A percentile compares a stretch with the other conserved stretches of the same genome.
These are phyloP conservation scores for Eutypella sp. DNA, from an alignment of 2,329 filamentous ascomycete genomes.

Conservation along the genomic window DNA sequence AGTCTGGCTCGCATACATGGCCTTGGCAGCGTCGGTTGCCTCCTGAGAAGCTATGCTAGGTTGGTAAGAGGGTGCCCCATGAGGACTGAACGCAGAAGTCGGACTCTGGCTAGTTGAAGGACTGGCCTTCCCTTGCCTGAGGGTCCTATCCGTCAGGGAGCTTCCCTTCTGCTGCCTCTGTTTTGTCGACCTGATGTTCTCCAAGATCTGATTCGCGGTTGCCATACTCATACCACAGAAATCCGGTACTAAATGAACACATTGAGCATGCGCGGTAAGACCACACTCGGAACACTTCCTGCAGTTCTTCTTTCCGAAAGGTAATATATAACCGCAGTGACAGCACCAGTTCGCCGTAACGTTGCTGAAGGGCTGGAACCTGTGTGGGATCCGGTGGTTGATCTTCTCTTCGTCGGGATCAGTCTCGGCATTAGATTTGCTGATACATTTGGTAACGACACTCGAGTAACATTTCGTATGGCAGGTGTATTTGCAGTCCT, in stretches of 20 bases:
- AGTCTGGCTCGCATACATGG: constrained; percentile 52
- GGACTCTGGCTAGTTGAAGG: constrained; percentile 32
- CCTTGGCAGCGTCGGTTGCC: constrained; percentile 59
- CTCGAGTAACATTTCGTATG: constrained; percentile 96
- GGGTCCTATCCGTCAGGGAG: constrained; percentile 60
- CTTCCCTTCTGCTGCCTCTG: constrained; percentile 57
- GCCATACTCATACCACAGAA: constrained; percentile 99
- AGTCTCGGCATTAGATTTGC: constrained; percentile 96
- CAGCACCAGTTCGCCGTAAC: constrained; percentile 99
- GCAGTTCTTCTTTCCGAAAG: constrained; percentile 91
- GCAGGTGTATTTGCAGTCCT: constrained; percentile 99
- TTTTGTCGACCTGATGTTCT: constrained; percentile 78
- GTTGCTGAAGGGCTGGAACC: constrained; percentile 94
- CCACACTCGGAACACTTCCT: constrained; percentile 91
- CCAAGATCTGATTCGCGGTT: constrained; percentile 86
- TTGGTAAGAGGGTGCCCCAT: constrained; percentile 22
- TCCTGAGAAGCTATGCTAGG: constrained; percentile 40
- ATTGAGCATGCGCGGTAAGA: constrained; percentile 85
- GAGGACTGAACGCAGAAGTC: constrained; percentile 22
- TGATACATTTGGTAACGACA: constrained; percentile 99
- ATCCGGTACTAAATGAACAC: constrained; percentile 92
- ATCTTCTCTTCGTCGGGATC: constrained; percentile 99
- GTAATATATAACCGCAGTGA: constrained; percentile 93
- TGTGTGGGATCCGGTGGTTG: constrained; percentile 97
- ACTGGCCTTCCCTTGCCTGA: constrained; percentile 50